Base-by-base conservation (phyloP, 108 stramenopile species). In the Ochromonas danica region DNA sequence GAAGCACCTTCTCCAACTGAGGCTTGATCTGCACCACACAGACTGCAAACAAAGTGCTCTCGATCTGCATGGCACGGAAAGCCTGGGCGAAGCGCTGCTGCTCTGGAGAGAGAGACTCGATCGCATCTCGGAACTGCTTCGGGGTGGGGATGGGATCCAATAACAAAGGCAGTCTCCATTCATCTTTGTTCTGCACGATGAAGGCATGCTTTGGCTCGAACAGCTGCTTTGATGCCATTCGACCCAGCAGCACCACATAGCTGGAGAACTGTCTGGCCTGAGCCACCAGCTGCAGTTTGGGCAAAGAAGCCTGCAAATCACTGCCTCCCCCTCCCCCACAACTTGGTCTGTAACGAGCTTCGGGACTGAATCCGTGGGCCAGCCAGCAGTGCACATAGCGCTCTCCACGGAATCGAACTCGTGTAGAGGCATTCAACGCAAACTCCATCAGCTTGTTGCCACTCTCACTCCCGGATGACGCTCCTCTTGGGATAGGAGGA, bases 151-250 rank as follows among this genome's bases (percentile, higher is more conserved):
- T 67, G 31, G 87, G 88, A 28, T 91, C 87, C 14, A 90, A 40
- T 3, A 93, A 77, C 40, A 95, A 45, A 0, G 94, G 92, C 65
- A 95, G 89, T 6, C 91, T 42, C 2, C 91, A 82, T 60, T 93
- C 92, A 78, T 95, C 94, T 87, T 95, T 95, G 86, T 95, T 92
- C 35, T 87, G 85, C 2, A 95, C 39, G 42, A 95, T 91, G 61
- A 92, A 89, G 0, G 93, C 94, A 82, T 92, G 88, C 84, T 91
- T 85, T 6, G 94, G 94, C 2, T 87, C 84, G 39, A 95, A 86
- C n/a, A 72, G 71, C 40, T 87, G 77, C 0, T 85, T 72, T 0
- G 89, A 88, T 14, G 85, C 65, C 78, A 95, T 91, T 14, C 42
- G 90, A 25, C 94, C 94, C 71, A 93, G 22, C 17, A 57, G 17